Base-by-base conservation (phyloP, 2,329 filamentous ascomycete genomes). In the Exophiala oligosperma region DNA sequence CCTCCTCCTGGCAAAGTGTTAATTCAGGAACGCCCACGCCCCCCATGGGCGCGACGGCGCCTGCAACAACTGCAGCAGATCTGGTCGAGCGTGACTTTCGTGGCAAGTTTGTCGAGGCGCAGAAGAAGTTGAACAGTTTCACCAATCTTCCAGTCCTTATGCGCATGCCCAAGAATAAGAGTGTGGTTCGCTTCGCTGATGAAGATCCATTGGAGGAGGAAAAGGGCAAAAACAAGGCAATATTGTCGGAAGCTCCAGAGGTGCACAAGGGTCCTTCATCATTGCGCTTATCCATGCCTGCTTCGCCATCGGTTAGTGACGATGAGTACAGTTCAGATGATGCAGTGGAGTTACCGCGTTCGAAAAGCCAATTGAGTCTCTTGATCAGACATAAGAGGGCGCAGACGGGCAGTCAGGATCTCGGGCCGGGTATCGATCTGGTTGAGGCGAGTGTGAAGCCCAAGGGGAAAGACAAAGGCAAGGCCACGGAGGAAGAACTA, bases 71-170 rank as follows among this genome's bases (percentile, higher is more conserved):
- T 59, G 68, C n/a, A 9, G 43, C 47, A 14, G 53, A 55, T n/a
- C 67, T 77, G 2, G 72, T 76, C 9, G 69, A 73, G 14, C 71
- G 68, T 29, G 68, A 71, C 48, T 77, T 77, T 57, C 72, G 74
- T 2, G 59, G 66, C 5, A 69, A 67, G 28, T 77, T 76, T 54
- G 70, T 69, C 5, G 70, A 76, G 60, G 67, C 52, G 4, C 64
- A 64, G 49, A 64, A 63, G 37, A 57, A 57, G 29, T 14, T 64
- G 29, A 40, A 56, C 23, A 66, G 61, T 38, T 59, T 55, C 9
- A 59, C 61, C 1, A 66, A 64, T 49, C 60, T 67, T 35, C 48
- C 59, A 17, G 54, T 47, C 7, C 40, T 66, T 17, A 51, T 52
- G 41, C 59, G 56, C 35, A 59, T 65, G 46, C 57, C 51, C 17